Evolutionary conservation across 1,284 basidiomycete genomes (phyloP).

Genomic region (Pseudozyma pruni): DNA sequence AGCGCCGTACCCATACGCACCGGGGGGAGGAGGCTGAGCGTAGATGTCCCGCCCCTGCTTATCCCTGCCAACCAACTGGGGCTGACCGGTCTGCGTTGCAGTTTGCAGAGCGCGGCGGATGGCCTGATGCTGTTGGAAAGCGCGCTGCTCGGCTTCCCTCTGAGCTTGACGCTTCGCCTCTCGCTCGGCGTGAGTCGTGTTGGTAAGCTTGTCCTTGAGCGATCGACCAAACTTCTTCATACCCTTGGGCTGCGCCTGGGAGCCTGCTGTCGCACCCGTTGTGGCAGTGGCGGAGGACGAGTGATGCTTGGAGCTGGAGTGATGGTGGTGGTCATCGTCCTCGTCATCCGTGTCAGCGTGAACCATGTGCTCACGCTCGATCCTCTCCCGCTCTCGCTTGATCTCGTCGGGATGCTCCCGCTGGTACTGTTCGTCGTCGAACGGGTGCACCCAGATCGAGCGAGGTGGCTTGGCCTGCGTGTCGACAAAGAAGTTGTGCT

Average conservation of each 20-base stretch:
- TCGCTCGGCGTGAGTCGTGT: slow-evolving; percentile 60
- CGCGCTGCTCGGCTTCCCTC: slow-evolving; percentile 49
- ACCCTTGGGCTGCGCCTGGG: slow-evolving; percentile 23
- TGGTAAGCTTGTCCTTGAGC: slow-evolving; percentile 66
- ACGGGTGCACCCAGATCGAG: slow-evolving; percentile 67
- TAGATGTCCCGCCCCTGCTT: slow-evolving; percentile 47
- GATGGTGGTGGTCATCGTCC: slow-evolving; percentile 18
- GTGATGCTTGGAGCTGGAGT: not conserved
- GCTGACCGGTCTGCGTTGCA: slow-evolving; percentile 48
- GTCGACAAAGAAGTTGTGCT: slow-evolving; percentile 63
- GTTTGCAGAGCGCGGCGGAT: slow-evolving; percentile 37
- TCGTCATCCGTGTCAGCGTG: slow-evolving; percentile 51
- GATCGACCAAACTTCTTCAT: slow-evolving; percentile 56
- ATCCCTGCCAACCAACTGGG: slow-evolving; percentile 46
- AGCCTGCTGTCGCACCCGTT: not conserved
- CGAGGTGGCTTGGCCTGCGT: slow-evolving; percentile 63
- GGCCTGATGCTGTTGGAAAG: slow-evolving; percentile 41
- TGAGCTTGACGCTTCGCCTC: slow-evolving; percentile 50
- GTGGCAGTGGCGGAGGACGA: not conserved
- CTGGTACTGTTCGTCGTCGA: slow-evolving; percentile 53
- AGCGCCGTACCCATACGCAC: slow-evolving; percentile 36
- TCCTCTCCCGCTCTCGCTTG: slow-evolving; percentile 15
- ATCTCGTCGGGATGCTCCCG: slow-evolving; percentile 37
- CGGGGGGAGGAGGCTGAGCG: slow-evolving; percentile 51
- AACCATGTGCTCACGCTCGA: slow-evolving; percentile 30